Conservation (phyloP, 495 filamentous ascomycete species). For the Hypoxylon crocopeplum region DNA sequence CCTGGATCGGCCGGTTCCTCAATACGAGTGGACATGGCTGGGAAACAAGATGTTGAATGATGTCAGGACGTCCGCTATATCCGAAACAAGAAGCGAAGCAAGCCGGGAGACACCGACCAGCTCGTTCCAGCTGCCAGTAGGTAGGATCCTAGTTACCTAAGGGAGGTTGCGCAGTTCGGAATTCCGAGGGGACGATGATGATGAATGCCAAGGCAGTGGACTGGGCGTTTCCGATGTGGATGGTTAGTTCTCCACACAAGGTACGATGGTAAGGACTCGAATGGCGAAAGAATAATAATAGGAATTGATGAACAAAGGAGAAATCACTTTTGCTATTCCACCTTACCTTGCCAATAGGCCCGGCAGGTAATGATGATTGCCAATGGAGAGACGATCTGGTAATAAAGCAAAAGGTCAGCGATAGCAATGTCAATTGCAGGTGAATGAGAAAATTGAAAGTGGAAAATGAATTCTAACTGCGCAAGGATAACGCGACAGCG, state of each 20-base stretch:
- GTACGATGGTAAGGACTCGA: neutral
- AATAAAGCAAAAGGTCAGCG: too few relatives aligned
- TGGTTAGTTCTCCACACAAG: neutral
- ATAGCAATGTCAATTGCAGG: neutral
- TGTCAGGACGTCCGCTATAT: constrained; percentile 1
- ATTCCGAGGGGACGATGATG: constrained; percentile 21
- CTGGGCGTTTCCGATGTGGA: constrained; percentile 1
- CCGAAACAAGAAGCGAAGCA: constrained; percentile 8
- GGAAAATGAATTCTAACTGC: neutral
- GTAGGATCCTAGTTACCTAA: constrained; percentile 5
- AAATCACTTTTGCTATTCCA: neutral
- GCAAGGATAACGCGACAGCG: constrained; percentile 4
- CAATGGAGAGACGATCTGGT: too few relatives aligned
- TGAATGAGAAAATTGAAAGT: neutral
- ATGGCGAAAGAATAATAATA: too few relatives aligned
- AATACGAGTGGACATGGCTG: constrained; percentile 11
- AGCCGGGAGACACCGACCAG: constrained; percentile 1
- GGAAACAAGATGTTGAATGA: constrained; percentile 4
- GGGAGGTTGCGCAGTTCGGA: constrained; percentile 8
- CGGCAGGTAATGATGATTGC: constrained; percentile 5
- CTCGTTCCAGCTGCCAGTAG: constrained; percentile 4
- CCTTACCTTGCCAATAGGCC: constrained; percentile 3
- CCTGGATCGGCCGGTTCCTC: constrained; percentile 11
- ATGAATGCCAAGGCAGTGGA: constrained; percentile 38
- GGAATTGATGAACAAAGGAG: constrained; percentile 25